Evolutionary conservation across 2,329 filamentous ascomycete species (phyloP).

Genomic region (Davidsoniella virescens): DNA sequence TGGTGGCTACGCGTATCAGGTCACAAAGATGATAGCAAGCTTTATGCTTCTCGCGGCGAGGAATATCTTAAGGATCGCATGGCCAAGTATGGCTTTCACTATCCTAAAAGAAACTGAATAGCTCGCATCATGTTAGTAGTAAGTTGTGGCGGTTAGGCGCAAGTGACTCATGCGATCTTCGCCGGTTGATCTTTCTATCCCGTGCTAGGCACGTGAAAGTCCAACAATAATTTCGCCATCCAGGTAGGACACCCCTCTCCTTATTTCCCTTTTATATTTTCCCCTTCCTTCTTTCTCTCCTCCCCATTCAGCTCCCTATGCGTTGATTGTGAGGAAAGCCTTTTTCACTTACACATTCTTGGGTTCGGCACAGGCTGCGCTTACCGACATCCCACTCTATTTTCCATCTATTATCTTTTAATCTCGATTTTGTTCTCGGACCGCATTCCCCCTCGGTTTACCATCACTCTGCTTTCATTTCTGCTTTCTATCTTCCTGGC

Average conservation of each 20-base stretch:
- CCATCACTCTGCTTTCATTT: too few relatives aligned
- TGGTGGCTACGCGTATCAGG: constrained; percentile 1
- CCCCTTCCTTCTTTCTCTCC: background rate
- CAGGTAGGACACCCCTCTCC: constrained; percentile 4
- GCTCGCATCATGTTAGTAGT: background rate
- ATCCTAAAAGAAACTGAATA: background rate
- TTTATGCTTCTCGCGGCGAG: constrained; percentile 1
- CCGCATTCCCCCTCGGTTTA: background rate
- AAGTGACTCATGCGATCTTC: too few relatives aligned
- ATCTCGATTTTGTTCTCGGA: background rate
- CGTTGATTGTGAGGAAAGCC: constrained; percentile 8
- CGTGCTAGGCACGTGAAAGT: too few relatives aligned
- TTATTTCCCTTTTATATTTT: background rate
- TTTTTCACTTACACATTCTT: constrained; percentile 9
- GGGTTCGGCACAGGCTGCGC: constrained; percentile 9
- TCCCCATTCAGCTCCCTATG: constrained; percentile 3
- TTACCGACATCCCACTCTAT: constrained; percentile 6
- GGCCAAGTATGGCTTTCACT: background rate
- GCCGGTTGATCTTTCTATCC: too few relatives aligned
- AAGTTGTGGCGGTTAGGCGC: background rate
- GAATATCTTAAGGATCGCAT: constrained; percentile 4
- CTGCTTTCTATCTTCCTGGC: too few relatives aligned
- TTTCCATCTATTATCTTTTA: background rate
- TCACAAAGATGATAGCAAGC: constrained; percentile 1
- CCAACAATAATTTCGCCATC: background rate